Base-by-base conservation (phyloP, 2,329 filamentous ascomycete species). In the Botrytis fragariae region DNA sequence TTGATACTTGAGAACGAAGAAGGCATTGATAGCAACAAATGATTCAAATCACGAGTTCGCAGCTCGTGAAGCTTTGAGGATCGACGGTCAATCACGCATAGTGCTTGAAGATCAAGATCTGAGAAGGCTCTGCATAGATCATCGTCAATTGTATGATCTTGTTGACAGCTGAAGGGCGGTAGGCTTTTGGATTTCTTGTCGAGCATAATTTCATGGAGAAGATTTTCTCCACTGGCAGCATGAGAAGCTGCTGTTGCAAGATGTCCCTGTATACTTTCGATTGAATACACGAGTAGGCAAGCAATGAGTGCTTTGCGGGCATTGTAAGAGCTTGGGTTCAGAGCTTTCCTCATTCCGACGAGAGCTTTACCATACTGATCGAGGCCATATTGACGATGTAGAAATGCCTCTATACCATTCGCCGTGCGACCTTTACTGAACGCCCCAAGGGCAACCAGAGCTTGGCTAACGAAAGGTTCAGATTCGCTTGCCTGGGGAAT, bases 361-460 rank as follows among this genome's bases (percentile, higher is more conserved):
- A 74, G 48, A 68, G 72, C 67, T 69, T 63, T 70, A 29, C 39
- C 61, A 29, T 74, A 73, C 61, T 71, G 67, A 29, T 45, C 32
- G 18, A 74, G 35, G 16, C 67, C 74, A 48, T 72, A 68, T 48
- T 74, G 67, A 51, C 48, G 57, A 62, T 74, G 73, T 25, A 37
- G 44, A 64, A 54, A 48, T 44, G 45, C 48, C 61, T 45, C 32
- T 69, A 18, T 32, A 7, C 45, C 48, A 51, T 29, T 72, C 4
- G 67, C n/a, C 64, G 57, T 22, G 42, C 70, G 44, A 9, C 62
- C 39, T 72, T 69, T 74, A 16, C 70, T 72, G 18, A 78, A 62
- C 12, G 77, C 76, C 4, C 75, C 76, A 14, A 78, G 25, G 5
- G 76, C 76, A 14, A 78, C 54, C 1, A 77, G 73, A 37, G 76